Evolutionary conservation across 441 rosid genomes (phyloP).

Genomic region (Arabidopsis hybrid): DNA sequence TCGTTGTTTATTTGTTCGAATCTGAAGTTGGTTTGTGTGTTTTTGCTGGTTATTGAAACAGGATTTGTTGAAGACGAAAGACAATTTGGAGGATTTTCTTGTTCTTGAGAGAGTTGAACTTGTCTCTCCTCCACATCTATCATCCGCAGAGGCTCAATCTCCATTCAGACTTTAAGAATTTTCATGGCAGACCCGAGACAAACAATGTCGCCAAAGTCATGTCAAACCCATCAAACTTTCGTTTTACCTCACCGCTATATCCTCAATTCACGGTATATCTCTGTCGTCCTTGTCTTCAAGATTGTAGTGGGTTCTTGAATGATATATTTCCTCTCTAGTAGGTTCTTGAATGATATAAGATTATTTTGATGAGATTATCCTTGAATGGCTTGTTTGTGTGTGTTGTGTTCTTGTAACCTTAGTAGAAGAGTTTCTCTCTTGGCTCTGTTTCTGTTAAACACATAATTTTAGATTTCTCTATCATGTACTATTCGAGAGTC

Average conservation of each 20-base stretch:
- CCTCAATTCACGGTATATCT: no score
- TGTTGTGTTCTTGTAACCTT: not conserved
- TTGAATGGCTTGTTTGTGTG: not conserved
- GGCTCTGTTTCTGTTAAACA: not conserved
- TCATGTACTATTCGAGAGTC: not conserved
- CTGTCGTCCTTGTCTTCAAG: no score
- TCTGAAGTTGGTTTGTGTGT: conserved; percentile 33
- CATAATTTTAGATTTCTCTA: not conserved
- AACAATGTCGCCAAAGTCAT: no score
- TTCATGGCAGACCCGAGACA: no score
- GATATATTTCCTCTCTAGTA: not conserved
- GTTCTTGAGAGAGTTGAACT: conserved; percentile 61
- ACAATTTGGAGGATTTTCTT: conserved; percentile 65
- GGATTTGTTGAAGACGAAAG: conserved; percentile 71
- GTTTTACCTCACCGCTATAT: no score
- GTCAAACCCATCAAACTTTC: no score
- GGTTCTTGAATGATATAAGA: not conserved
- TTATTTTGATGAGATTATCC: not conserved
- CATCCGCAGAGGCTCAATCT: no score
- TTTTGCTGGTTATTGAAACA: conserved; percentile 44
- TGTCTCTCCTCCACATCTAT: no score
- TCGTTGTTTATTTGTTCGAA: conserved; percentile 6
- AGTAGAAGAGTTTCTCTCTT: not conserved
- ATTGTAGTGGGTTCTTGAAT: no score
- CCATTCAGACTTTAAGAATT: no score